Conservation (phyloP, 1,284 basidiomycete genomes). For the Trametes pubescens region DNA sequence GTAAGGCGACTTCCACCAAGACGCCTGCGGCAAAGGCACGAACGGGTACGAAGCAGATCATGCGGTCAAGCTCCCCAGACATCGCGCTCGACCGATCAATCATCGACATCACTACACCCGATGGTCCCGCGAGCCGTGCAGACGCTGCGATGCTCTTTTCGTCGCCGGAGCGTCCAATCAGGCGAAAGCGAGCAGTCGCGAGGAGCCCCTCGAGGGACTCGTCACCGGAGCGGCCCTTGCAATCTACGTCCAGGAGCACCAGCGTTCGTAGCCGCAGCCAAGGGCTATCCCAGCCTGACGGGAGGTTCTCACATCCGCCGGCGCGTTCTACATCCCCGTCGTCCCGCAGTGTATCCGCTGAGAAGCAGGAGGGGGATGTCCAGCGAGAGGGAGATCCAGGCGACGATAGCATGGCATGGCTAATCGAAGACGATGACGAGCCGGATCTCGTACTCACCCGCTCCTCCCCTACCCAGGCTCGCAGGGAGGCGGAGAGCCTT, state of each 20-base stretch:
- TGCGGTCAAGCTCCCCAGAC: slow-evolving; percentile 26
- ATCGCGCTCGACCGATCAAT: slow-evolving; percentile 16
- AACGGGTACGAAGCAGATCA: neutral
- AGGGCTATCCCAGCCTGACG: neutral
- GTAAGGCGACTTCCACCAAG: neutral
- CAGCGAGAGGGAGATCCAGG: neutral
- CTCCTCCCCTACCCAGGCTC: slow-evolving; percentile 51
- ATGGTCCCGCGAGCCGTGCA: slow-evolving; percentile 10
- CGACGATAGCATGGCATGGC: slow-evolving; percentile 61
- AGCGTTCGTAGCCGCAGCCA: slow-evolving; percentile 18
- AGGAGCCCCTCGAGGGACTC: slow-evolving; percentile 6
- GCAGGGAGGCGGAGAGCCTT: neutral
- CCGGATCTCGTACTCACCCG: slow-evolving; percentile 56
- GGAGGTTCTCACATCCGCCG: slow-evolving; percentile 24
- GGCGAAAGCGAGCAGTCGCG: neutral
- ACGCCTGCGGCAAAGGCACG: neutral
- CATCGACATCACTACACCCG: slow-evolving; percentile 24
- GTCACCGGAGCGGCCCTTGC: slow-evolving; percentile 26
- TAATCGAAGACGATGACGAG: slow-evolving; percentile 61
- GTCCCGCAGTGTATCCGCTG: slow-evolving; percentile 24
- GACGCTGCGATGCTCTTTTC: slow-evolving; percentile 25
- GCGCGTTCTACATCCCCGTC: slow-evolving; percentile 24
- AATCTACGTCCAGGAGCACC: slow-evolving; percentile 18
- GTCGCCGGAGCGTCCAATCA: slow-evolving; percentile 20
- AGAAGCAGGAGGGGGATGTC: neutral